Conservation (phyloP, 805 yeast species). For the Cyberlindnera mrakii region DNA sequence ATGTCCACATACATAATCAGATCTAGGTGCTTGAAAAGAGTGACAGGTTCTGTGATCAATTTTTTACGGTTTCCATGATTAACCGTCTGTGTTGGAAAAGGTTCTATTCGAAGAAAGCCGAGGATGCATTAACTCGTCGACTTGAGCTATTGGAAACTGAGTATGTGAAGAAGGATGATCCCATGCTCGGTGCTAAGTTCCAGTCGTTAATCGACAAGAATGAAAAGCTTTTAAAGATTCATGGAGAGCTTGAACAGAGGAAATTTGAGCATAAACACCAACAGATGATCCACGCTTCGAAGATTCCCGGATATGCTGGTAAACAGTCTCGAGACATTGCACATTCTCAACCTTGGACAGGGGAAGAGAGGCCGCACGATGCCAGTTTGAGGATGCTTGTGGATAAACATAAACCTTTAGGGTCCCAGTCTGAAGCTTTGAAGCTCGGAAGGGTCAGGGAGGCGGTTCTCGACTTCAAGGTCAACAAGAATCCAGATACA, state of each 20-base stretch:
- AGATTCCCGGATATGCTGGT: conserved; percentile 38
- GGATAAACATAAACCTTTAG: conserved; percentile 41
- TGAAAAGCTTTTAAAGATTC: conserved; percentile 19
- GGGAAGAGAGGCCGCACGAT: conserved; percentile 43
- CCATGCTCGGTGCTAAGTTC: conserved; percentile 19
- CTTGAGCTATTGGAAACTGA: conserved; percentile 22
- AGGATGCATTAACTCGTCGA: conserved; percentile 22
- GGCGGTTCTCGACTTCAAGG: conserved; percentile 54
- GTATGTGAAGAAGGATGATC: conserved; percentile 19
- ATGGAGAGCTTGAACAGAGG: conserved; percentile 25
- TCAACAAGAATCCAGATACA: conserved; percentile 24
- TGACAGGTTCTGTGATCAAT: no score
- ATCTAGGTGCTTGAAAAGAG: no score
- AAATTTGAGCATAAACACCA: conserved; percentile 35
- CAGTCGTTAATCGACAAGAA: conserved; percentile 22
- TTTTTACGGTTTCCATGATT: no score
- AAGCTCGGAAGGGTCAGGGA: conserved; percentile 61
- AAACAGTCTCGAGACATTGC: conserved; percentile 45
- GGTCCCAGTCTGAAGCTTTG: conserved; percentile 22
- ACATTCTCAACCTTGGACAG: conserved; percentile 50
- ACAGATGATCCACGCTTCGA: conserved; percentile 33
- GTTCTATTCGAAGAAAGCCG: conserved; percentile 4
- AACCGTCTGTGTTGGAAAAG: neutral
- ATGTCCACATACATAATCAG: no score
- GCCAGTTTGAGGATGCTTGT: conserved; percentile 47